Percentiles rank a stretch among this genome's conserved stretches.
Evolutionary conservation across 148 eudicot species (phyloP).

Genomic region (Simmondsia chinensis): DNA sequence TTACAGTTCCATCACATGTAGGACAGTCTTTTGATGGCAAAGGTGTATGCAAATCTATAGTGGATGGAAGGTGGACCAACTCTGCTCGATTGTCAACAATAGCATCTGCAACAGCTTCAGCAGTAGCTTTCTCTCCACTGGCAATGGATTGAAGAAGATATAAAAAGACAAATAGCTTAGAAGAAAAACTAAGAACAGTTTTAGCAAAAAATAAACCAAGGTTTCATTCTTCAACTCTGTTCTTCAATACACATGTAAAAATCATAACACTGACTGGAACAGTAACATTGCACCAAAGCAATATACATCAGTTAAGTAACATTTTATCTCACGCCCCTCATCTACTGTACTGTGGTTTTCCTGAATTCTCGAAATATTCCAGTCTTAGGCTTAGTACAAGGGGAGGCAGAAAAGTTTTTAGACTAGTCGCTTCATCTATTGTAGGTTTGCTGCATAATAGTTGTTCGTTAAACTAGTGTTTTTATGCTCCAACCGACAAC

Average conservation of each 20-base stretch:
- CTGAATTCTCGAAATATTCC: too few species aligned
- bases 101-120: slow-evolving; percentile 66
- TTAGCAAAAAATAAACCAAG: background rate
- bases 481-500: too few species aligned
- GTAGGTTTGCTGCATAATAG: too few species aligned
- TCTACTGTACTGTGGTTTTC: too few species aligned
- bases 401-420: too few species aligned
- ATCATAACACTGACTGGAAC: background rate
- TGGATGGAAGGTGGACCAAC: slow-evolving; percentile 67
- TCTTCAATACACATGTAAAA: background rate
- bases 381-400: too few species aligned
- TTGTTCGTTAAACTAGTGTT: too few species aligned
- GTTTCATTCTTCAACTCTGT: background rate
- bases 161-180: slow-evolving; percentile 10
- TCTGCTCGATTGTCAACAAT: slow-evolving; percentile 80
- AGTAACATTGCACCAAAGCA: too few species aligned
- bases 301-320: too few species aligned
- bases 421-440: too few species aligned
- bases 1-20: slow-evolving; percentile 80
- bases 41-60: slow-evolving; percentile 53
- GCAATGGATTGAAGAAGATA: slow-evolving; percentile 3
- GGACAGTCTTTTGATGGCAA: slow-evolving; percentile 86
- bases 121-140: slow-evolving; percentile 94
- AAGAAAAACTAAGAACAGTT: slow-evolving; percentile 1
- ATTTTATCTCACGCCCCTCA: too few species aligned